phyloP scores from a whole-genome alignment of 2,329 filamentous ascomycete species.

The Alternaria hordeiaustralica region DNA sequence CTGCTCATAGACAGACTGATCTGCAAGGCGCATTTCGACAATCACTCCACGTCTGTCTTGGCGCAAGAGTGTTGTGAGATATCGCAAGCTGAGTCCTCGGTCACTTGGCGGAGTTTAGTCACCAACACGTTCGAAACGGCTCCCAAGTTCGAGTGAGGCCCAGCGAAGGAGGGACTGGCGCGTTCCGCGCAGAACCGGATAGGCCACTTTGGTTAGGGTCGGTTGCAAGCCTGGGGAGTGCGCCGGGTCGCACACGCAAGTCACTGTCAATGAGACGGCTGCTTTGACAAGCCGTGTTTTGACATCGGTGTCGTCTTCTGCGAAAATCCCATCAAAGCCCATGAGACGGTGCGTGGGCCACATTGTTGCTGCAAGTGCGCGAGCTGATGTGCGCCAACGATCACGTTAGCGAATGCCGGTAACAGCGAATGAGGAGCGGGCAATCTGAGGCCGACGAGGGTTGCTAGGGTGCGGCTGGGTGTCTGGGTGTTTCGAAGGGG shows the following conservation, averaged over 20 bases:
- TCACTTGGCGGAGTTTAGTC: not conserved
- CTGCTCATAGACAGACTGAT: not conserved
- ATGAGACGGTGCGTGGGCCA: not conserved
- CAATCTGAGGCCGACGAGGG: slow-evolving; percentile 24
- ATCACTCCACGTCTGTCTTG: not conserved
- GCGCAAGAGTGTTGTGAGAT: not conserved
- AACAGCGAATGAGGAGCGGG: slow-evolving; percentile 26
- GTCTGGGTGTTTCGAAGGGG: slow-evolving; percentile 20
- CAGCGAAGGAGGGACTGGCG: not conserved
- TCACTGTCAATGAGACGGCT: not conserved
- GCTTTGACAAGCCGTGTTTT: not conserved
- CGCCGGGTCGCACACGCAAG: not conserved
- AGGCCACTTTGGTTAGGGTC: not conserved
- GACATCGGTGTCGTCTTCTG: not conserved
- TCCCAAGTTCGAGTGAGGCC: slow-evolving; percentile 2
- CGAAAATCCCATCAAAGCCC: not conserved
- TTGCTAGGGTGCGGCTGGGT: slow-evolving; percentile 16
- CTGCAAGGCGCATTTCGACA: not conserved
- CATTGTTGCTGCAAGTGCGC: slow-evolving; percentile 3
- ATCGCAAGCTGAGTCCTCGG: not conserved
- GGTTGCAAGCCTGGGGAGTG: not conserved
- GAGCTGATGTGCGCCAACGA: slow-evolving; percentile 22
- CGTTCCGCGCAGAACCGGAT: slow-evolving; percentile 10
- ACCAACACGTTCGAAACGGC: not conserved
- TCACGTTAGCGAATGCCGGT: slow-evolving; percentile 18